A percentile compares a stretch with the other conserved stretches of the same genome.
phyloP scores from a whole-genome alignment of 768 basidiomycete species.

The Pleurotus citrinopileatus region DNA sequence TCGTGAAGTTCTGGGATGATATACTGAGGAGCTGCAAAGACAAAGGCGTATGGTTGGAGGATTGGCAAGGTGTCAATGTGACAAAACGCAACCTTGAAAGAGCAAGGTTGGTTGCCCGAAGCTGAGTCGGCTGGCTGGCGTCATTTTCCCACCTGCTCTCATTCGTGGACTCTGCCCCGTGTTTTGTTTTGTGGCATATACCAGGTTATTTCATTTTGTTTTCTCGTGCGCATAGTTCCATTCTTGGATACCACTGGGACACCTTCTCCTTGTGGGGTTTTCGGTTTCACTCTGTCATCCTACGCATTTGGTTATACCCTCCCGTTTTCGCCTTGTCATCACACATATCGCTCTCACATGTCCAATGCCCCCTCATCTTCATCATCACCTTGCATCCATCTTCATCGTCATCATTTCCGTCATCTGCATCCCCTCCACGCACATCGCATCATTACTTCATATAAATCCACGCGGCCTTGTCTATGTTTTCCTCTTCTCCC shows the following conservation, averaged over 20 bases:
- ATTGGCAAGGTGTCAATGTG: slow-evolving; percentile 59
- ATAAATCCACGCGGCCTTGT: neutral
- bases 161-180: neutral
- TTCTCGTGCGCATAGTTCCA: neutral
- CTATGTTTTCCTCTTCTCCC: neutral
- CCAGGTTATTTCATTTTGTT: neutral
- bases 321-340: neutral
- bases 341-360: neutral
- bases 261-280: neutral
- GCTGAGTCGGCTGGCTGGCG: neutral
- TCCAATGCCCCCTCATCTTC: neutral
- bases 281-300: neutral
- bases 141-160: neutral
- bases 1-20: slow-evolving; percentile 41
- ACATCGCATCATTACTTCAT: neutral
- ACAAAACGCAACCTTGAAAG: slow-evolving; percentile 37
- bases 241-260: neutral
- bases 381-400: neutral
- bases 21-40: slow-evolving; percentile 41
- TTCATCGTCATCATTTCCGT: neutral
- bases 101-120: slow-evolving; percentile 13
- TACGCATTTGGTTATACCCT: neutral
- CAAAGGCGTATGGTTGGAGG: slow-evolving; percentile 62
- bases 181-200: neutral
- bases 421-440: neutral